Evolutionary conservation across 345 rosid genomes (phyloP).

Genomic region (Murraya paniculata): DNA sequence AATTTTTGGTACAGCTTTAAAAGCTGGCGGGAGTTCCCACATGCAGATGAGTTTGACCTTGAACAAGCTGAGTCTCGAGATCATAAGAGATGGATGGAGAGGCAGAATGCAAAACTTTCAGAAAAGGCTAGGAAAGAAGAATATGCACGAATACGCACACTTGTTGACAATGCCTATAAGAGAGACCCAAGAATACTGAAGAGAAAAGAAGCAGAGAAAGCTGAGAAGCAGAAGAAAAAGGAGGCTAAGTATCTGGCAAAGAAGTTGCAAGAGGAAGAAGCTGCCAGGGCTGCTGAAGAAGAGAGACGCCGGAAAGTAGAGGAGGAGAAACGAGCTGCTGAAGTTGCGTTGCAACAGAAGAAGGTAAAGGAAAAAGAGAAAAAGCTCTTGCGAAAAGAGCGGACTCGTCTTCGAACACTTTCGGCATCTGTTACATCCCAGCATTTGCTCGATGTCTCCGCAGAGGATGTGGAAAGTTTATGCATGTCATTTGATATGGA

Average conservation of each 20-base stretch:
- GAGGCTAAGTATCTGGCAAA: conserved; percentile 80
- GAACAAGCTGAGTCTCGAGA: conserved; percentile 98
- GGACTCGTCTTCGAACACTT: conserved; percentile 76
- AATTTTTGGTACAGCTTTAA: conserved; percentile 86
- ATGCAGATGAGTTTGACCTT: conserved; percentile 89
- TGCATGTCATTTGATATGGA: conserved; percentile 72
- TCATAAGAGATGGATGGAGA: conserved; percentile 99
- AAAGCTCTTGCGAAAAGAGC: conserved; percentile 88
- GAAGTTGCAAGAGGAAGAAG: conserved; percentile 87
- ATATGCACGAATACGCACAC: conserved; percentile 74
- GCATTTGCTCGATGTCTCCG: conserved; percentile 53
- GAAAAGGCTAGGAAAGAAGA: conserved; percentile 95
- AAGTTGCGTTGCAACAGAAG: conserved; percentile 80
- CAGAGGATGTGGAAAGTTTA: conserved; percentile 75
- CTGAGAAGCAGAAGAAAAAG: conserved; percentile 87
- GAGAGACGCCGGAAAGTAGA: conserved; percentile 72
- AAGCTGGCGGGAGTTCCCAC: conserved; percentile 99
- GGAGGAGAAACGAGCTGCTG: conserved; percentile 78
- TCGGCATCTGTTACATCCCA: conserved; percentile 59
- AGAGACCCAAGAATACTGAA: conserved; percentile 82
- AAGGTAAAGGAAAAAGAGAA: conserved; percentile 86
- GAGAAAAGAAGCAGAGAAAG: conserved; percentile 84
- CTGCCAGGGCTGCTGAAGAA: conserved; percentile 77
- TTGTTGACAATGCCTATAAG: conserved; percentile 89
- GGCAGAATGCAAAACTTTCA: conserved; percentile 83